Evolutionary conservation across 1,284 basidiomycete species (phyloP), one percentile per base, ranked within the genome.

Genomic region (Puccinia sorghi): DNA sequence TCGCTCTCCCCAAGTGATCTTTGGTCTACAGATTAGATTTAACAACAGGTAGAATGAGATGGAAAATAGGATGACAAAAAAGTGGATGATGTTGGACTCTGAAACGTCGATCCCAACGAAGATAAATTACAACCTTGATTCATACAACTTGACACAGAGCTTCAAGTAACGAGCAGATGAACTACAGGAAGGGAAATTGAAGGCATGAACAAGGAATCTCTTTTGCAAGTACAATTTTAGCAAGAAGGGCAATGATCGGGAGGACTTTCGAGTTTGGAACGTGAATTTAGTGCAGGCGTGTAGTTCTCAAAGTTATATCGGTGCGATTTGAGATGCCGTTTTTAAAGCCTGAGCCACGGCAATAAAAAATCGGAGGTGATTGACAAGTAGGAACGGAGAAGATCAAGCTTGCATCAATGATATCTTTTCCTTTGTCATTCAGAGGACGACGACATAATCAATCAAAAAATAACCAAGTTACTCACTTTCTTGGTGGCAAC

Each of bases 401-500:
- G 9, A 39, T 37, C 56, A 72, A 12, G 17, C 22, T 59, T 20
- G 39, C 39, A 39, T 52, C n/a, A 72, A 37, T 59, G 12, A 27
- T 8, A 22, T 25, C 37, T n/a, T 41, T 13, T 43, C 7, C 15
- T 50, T 70, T 48, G 32, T 46, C 22, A 54, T 39, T 57, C 8
- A 32, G 39, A 22, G 25, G 17, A 37, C 12, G 15, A 52, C 27
- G 27, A 46, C 5, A 69, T 1, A 25, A 41, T 64, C 8, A 20
- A n/a, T 66, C 13, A n/a, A 1, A 67, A 32, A 20, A 76, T 22
- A 46, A 66, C 6, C 17, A 54, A 27, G n/a, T 57, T 54, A 71
- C 67, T 52, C 17, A 71, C 76, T 50, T 78, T 78, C 70, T 78
- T 78, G 41, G 76, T 71, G 22, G 76, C 66, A 13, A 69, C 37